A percentile compares a stretch with the other conserved stretches of the same genome.
phyloP scores from a whole-genome alignment of 2,329 filamentous ascomycete species.

The Calonectria pteridis region DNA sequence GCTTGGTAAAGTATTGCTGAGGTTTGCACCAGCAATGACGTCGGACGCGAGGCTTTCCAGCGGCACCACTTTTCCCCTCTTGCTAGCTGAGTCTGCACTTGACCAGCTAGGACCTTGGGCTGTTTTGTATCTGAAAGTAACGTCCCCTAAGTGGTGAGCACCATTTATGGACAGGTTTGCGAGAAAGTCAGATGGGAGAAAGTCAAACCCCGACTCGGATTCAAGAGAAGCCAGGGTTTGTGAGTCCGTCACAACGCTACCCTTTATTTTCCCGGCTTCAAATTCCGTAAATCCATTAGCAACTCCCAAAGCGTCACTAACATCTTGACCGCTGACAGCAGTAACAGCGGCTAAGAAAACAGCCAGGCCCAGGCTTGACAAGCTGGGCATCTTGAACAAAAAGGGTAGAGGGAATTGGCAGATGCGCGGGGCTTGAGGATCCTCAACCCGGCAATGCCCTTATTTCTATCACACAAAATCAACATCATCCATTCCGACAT shows the following conservation, averaged over 20 bases:
- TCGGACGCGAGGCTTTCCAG: neutral
- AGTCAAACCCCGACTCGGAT: neutral
- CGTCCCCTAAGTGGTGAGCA: neutral
- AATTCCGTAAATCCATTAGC: neutral
- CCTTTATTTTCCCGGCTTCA: neutral
- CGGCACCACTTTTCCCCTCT: neutral
- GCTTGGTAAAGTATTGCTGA: neutral
- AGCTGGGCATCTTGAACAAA: neutral
- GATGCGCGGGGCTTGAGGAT: too few species aligned
- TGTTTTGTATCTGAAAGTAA: neutral
- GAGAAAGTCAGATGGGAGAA: neutral
- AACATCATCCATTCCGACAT: neutral
- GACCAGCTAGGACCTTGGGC: neutral
- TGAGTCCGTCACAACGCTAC: neutral
- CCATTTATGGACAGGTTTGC: neutral
- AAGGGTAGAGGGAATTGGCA: neutral
- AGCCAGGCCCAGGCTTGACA: neutral
- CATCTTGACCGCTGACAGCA: neutral
- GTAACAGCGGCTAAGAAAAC: neutral
- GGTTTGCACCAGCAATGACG: constrained; percentile 3
- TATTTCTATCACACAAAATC: neutral
- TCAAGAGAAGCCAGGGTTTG: neutral
- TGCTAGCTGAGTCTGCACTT: neutral
- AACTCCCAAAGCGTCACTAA: neutral
- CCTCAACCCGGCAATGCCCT: neutral